Evolutionary conservation across 768 basidiomycete species (phyloP).

Genomic region (Mycena filopes): DNA sequence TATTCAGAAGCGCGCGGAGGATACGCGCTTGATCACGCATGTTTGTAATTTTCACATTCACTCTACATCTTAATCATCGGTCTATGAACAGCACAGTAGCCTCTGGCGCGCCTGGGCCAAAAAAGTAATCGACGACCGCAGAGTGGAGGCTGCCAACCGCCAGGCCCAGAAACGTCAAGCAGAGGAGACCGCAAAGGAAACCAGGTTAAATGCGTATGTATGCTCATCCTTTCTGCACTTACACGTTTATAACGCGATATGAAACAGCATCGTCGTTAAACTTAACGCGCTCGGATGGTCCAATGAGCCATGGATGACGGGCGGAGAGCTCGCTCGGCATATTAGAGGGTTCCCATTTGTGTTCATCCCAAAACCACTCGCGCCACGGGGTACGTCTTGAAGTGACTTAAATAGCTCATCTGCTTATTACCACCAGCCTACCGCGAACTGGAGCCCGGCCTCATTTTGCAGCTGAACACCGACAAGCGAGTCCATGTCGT

Average conservation of each 20-base stretch:
- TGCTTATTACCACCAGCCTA: neutral
- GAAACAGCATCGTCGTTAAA: conserved; percentile 17
- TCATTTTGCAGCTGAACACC: conserved; percentile 10
- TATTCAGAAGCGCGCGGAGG: neutral
- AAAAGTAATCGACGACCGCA: conserved; percentile 12
- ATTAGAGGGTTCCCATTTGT: conserved; percentile 4
- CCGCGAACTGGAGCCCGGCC: conserved; percentile 10
- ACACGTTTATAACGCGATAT: neutral
- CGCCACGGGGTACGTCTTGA: conserved; percentile 13
- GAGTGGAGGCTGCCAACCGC: neutral
- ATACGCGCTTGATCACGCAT: conserved; percentile 8
- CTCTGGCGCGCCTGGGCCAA: conserved; percentile 18
- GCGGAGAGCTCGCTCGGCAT: neutral
- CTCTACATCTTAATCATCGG: neutral
- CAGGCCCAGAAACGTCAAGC: neutral
- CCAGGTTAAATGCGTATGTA: conserved; percentile 19
- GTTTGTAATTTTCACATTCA: neutral
- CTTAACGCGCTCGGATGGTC: conserved; percentile 21
- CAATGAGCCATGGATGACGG: conserved; percentile 21
- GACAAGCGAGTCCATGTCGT: conserved; percentile 11
- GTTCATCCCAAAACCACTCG: neutral
- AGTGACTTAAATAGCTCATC: neutral
- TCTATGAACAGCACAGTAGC: conserved; percentile 15
- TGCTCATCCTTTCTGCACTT: neutral
- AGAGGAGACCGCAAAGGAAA: neutral